Base-by-base conservation (phyloP, 768 basidiomycete species). In the Lyophyllum semitale region DNA sequence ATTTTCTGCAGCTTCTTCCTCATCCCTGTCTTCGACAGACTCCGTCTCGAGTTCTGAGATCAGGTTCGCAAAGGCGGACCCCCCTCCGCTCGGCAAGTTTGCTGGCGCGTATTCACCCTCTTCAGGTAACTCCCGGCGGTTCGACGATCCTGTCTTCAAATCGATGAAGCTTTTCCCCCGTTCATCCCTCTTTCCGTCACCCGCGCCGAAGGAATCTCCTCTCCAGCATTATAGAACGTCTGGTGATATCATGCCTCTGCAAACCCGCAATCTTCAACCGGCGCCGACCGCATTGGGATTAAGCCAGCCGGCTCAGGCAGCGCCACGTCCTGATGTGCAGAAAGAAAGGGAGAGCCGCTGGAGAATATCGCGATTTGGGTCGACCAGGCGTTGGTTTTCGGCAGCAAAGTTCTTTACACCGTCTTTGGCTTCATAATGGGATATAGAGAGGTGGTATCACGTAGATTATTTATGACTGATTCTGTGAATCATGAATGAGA, bases 361-460 rank as follows among this genome's bases (percentile, higher is more conserved):
- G 41, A 53, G 43, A 54, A 23, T 55, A 13, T 26, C 49, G 20
- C 41, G 51, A 13, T 57, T 56, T 43, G 53, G 49, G 8, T 48
- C 61, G 15, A 48, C 58, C 37, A 55, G 44, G 42, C 51, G 53
- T 38, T 63, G 62, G 62, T 60, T 60, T 37, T 54, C 47, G 15
- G 44, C 57, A 6, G 52, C 48, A 8, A 60, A 57, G 32, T 18
- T 63, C 17, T 60, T 63, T 42, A 20, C 50, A 22, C 44, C 54
- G 8, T 37, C 59, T 38, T 41, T 38, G 13, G 49, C 27, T 23
- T 49, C 47, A 32, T 53, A 41, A 38, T 38, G 18, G 37, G 18
- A n/a, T 18, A n/a, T 18, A 18, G n/a, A 2, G 15, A n/a, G 18
- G 5, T 30, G 29, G 11, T 30, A 30, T 30, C 29, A n/a, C n/a